Percentiles rank a stretch among this genome's conserved stretches.
Evolutionary conservation across 805 yeast genomes (phyloP).

Genomic region (Jamesozyma piceae): DNA sequence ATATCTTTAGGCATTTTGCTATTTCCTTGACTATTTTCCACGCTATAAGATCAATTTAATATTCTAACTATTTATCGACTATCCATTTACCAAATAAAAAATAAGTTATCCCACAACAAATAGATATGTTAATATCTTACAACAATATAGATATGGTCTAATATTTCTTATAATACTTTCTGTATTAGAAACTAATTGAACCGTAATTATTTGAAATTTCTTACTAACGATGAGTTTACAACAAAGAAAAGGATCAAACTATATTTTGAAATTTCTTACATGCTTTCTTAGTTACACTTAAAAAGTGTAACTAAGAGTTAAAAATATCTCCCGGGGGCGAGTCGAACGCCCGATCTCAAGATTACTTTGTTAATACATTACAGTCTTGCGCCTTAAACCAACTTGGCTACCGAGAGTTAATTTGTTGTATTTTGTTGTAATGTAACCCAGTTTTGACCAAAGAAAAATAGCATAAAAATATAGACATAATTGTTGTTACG

Average conservation of each 20-base stretch:
- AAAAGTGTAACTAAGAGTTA: too few species aligned
- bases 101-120: neutral
- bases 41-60: neutral
- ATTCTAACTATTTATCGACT: neutral
- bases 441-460: neutral
- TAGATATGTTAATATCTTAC: neutral
- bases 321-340: conserved; percentile 40
- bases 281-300: too few species aligned
- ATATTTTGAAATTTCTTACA: conserved; percentile 2
- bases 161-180: too few species aligned
- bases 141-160: neutral
- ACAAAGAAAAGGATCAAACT: neutral
- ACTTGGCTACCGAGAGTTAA: conserved; percentile 36
- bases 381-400: conserved; percentile 41
- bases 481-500: too few species aligned
- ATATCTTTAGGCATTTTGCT: neutral
- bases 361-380: conserved; percentile 29
- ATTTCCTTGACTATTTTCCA: neutral
- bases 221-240: neutral
- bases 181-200: too few species aligned
- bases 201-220: too few species aligned
- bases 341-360: conserved; percentile 44
- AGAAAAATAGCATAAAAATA: neutral
- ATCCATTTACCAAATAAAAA: neutral
- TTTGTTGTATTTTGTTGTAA: neutral